phyloP scores from a whole-genome alignment of 176 grass and related monocot species.

The Typha latifolia region DNA sequence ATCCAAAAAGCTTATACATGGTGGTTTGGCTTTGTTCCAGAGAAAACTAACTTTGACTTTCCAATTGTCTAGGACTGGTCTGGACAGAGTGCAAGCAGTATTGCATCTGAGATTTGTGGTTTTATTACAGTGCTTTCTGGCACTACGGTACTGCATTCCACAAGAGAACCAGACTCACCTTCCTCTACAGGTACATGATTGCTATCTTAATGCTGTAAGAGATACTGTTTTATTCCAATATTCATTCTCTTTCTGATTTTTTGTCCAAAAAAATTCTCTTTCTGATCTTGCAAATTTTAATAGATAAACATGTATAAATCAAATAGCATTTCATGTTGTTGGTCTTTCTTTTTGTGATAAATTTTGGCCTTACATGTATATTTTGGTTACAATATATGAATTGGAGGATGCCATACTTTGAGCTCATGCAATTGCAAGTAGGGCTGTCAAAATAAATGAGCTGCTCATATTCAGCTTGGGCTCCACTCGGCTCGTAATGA shows the following conservation, averaged over 20 bases:
- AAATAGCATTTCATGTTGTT: too few species aligned
- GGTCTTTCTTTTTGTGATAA: too few species aligned
- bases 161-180: constrained; percentile 69
- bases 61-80: constrained; percentile 68
- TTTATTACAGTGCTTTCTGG: constrained; percentile 86
- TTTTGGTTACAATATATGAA: too few species aligned
- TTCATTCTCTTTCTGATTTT: background rate
- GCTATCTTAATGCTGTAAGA: background rate
- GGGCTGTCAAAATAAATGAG: too few species aligned
- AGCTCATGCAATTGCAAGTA: too few species aligned
- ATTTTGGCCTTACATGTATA: too few species aligned
- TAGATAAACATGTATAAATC: background rate
- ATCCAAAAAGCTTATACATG: background rate
- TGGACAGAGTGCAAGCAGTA: constrained; percentile 81
- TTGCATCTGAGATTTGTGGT: constrained; percentile 80
- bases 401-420: too few species aligned
- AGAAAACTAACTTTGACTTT: constrained; percentile 11
- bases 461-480: too few species aligned
- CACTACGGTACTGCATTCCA: constrained; percentile 79
- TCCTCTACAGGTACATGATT: constrained; percentile 45
- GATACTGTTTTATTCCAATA: background rate
- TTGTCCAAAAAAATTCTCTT: background rate
- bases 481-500: too few species aligned
- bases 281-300: background rate
- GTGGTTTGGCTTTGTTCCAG: background rate